Percentiles rank a stretch among this genome's conserved stretches.
Conservation (phyloP, 1,139 yeast genomes). For the Saccharomyces hybrid region DNA sequence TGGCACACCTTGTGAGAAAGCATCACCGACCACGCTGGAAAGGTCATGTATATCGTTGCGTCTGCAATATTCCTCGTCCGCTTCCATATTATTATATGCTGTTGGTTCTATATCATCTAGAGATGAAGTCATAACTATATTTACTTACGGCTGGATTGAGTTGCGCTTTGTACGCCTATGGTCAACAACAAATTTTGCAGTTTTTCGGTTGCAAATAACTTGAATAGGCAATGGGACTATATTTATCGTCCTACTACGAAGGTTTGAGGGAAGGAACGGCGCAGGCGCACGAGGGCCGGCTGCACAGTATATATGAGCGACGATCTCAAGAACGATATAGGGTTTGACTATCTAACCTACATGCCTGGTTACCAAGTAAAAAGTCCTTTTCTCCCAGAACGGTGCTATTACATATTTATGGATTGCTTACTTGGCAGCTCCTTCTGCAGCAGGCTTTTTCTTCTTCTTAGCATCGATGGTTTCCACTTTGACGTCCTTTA, state of each 20-base stretch:
- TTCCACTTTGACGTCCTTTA: slow-evolving; percentile 80
- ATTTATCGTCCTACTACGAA: not conserved
- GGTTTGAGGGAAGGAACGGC: not conserved
- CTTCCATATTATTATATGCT: not conserved
- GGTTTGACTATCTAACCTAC: not conserved
- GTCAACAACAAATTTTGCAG: not conserved
- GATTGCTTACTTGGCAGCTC: slow-evolving; percentile 14
- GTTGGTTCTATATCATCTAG: not conserved
- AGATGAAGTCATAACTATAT: not conserved
- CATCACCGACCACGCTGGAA: not conserved
- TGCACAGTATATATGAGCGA: not conserved
- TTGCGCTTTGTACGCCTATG: not conserved
- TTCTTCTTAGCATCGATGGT: slow-evolving; percentile 75
- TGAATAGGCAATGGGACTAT: not conserved
- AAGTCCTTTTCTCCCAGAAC: not conserved
- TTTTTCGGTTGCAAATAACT: not conserved
- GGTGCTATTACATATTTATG: not conserved
- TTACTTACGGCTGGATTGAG: not conserved
- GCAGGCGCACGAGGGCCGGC: not conserved
- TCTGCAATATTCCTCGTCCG: not conserved
- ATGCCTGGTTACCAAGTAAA: not conserved
- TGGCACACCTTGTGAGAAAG: not conserved
- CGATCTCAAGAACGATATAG: not conserved
- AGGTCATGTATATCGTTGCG: not conserved
- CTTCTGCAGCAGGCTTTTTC: slow-evolving; percentile 43